Conservation (phyloP, 1,139 yeast species). For the Hansenula lynferdii region DNA sequence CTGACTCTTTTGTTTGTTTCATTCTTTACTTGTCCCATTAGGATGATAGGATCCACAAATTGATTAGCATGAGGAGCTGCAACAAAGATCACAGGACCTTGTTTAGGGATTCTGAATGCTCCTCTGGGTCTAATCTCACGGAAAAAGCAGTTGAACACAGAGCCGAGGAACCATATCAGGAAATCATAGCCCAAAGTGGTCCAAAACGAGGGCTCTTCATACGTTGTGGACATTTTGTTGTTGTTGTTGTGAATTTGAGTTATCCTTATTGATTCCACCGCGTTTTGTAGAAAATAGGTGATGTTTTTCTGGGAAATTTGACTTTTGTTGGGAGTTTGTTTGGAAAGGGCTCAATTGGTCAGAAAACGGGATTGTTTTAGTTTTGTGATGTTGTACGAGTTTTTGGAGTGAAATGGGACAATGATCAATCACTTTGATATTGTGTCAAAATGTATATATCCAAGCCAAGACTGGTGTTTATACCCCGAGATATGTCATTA, state of each 20-base stretch:
- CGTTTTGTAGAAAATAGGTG: no score
- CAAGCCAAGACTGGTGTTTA: no score
- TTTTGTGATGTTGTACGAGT: no score
- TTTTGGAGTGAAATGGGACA: no score
- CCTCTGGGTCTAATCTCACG: constrained; percentile 90
- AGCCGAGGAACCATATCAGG: constrained; percentile 40
- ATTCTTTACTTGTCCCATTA: constrained; percentile 75
- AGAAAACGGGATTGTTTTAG: no score
- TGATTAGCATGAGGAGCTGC: constrained; percentile 99
- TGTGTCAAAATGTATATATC: no score
- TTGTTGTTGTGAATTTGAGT: not conserved
- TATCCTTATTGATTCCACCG: not conserved
- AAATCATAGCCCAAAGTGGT: constrained; percentile 42
- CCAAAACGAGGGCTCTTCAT: constrained; percentile 10
- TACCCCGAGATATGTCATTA: no score
- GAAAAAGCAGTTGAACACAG: constrained; percentile 59
- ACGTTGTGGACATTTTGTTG: not conserved
- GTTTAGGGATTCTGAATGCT: constrained; percentile 77
- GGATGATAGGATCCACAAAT: constrained; percentile 84
- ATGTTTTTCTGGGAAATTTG: no score
- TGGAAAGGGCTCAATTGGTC: no score
- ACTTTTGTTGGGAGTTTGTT: no score
- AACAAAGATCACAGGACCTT: constrained; percentile 88
- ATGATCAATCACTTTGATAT: no score
- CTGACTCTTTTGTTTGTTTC: constrained; percentile 75